Evolutionary conservation across 176 grass and related monocot genomes (phyloP), one percentile per base, ranked within the genome.

Genomic region (Echinochloa phyllopogon): DNA sequence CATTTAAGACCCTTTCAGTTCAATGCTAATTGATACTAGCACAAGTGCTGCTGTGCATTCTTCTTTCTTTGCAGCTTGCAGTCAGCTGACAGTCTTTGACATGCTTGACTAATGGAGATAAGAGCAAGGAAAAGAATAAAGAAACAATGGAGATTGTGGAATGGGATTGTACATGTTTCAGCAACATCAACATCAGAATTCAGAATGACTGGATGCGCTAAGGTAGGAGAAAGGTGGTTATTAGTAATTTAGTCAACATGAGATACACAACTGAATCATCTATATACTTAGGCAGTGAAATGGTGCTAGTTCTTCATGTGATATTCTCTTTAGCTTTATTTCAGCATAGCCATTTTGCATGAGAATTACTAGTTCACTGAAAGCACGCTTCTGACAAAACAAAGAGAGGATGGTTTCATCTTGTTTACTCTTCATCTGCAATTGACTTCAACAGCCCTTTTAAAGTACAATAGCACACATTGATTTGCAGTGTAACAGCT

Each of bases 61-160:
- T 82, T 87, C 29, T 67, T 76, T 65, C 38, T 81, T 82, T 87
- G 72, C 86, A 69, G 60, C 38, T 58, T 70, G 50, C n/a, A 45
- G n/a, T 72, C 66, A 37, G 65, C 39, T 77, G 67, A 17, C 43
- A 18, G 36, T 77, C 53, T 41, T 83, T 23, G 14, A 44, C 36
- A 77, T 42, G 65, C 63, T 52, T 86, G 76, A n/a, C 20, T 77
- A 29, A 59, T 59, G 48, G 51, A 67, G 60, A 87, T 21, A 63
- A 25, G 29, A 42, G 2, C 10, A 27, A 76, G 36, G 27, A 17
- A 40, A 71, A 73, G 6, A 71, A 72, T 60, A 21, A 43, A 40
- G 64, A 21, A 68, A 44, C 23, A 64, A 21, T 36, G 33, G 23
- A 78, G 72, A 67, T n/a, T 23, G 24, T n/a, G 11, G 43, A 23